These are phyloP conservation scores for Pleurotus cornucopiae DNA, from an alignment of 768 basidiomycete species.

Conservation along the genomic window DNA sequence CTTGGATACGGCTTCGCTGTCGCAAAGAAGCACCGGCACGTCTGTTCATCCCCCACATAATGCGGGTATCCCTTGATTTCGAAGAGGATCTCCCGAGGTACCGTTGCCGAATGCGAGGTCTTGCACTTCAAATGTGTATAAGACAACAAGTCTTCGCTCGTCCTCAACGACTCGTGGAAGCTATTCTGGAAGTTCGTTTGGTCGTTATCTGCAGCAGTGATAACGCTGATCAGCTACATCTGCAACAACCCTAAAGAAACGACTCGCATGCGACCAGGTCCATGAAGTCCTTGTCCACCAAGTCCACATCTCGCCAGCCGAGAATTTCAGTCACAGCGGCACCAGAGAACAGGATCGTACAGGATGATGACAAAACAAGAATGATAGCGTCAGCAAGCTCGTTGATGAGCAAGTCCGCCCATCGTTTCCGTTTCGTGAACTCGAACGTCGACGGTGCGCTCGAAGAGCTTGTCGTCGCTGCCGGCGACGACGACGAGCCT, in stretches of 20 bases:
- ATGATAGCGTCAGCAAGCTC: conserved; percentile 74
- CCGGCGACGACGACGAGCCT: conserved; percentile 3
- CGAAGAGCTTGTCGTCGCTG: conserved; percentile 8
- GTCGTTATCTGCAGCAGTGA: conserved; percentile 47
- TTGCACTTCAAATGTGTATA: conserved; percentile 61
- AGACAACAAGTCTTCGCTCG: conserved; percentile 45
- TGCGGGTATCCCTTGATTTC: conserved; percentile 69
- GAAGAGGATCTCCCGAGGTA: conserved; percentile 52
- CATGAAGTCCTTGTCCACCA: conserved; percentile 62
- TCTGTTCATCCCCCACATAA: conserved; percentile 29
- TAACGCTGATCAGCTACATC: not conserved
- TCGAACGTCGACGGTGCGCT: conserved; percentile 49
- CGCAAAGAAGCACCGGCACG: conserved; percentile 63
- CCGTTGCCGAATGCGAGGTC: conserved; percentile 21
- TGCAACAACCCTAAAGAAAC: not conserved
- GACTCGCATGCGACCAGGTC: conserved; percentile 62
- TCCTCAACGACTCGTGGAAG: conserved; percentile 53
- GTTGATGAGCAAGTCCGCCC: conserved; percentile 76
- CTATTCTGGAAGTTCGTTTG: conserved; percentile 46
- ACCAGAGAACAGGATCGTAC: conserved; percentile 67
- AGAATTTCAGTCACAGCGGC: conserved; percentile 65
- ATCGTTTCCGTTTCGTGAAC: conserved; percentile 83
- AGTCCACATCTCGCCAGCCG: conserved; percentile 72
- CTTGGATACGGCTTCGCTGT: conserved; percentile 77
- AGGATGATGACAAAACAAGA: conserved; percentile 60